These are phyloP conservation scores for Pharus latifolius DNA, from an alignment of 176 grass and related monocot genomes.

Conservation along the genomic window DNA sequence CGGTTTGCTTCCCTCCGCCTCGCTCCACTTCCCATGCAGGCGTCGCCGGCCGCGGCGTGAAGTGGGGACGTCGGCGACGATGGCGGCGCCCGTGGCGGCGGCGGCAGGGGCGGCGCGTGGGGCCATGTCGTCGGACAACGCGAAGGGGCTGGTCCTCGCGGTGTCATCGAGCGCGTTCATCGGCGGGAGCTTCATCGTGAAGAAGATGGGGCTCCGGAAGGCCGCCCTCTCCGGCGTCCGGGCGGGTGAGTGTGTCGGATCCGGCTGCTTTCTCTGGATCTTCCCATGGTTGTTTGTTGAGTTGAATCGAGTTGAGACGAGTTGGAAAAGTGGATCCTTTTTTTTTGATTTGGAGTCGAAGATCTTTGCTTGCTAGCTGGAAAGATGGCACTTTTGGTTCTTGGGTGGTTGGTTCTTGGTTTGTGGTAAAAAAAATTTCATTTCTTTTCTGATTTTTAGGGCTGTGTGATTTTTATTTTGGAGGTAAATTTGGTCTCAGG, in stretches of 20 bases:
- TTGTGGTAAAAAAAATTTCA: neutral
- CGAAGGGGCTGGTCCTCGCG: constrained; percentile 65
- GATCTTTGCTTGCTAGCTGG: too few relatives aligned
- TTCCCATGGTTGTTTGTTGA: neutral
- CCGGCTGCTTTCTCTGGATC: constrained; percentile 22
- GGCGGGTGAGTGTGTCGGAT: constrained; percentile 40
- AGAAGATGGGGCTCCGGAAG: constrained; percentile 73
- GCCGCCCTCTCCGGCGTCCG: constrained; percentile 64
- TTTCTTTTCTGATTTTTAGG: too few relatives aligned
- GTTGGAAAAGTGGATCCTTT: neutral
- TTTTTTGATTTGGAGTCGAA: neutral
- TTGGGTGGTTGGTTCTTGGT: constrained; percentile 23
- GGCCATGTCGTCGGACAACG: constrained; percentile 78
- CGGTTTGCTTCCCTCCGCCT: neutral
- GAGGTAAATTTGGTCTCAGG: neutral
- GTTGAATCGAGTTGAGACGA: constrained; percentile 2
- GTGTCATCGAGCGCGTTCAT: constrained; percentile 81
- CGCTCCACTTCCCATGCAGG: constrained; percentile 15
- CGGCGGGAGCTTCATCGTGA: constrained; percentile 63
- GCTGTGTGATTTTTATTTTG: neutral
- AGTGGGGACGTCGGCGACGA: neutral
- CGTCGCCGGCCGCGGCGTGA: neutral
- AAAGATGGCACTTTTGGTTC: too few relatives aligned
- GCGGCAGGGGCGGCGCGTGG: neutral
- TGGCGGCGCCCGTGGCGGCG: constrained; percentile 26